These are phyloP conservation scores for Ustilago nuda DNA, from an alignment of 1,284 basidiomycete species.

Conservation along the genomic window DNA sequence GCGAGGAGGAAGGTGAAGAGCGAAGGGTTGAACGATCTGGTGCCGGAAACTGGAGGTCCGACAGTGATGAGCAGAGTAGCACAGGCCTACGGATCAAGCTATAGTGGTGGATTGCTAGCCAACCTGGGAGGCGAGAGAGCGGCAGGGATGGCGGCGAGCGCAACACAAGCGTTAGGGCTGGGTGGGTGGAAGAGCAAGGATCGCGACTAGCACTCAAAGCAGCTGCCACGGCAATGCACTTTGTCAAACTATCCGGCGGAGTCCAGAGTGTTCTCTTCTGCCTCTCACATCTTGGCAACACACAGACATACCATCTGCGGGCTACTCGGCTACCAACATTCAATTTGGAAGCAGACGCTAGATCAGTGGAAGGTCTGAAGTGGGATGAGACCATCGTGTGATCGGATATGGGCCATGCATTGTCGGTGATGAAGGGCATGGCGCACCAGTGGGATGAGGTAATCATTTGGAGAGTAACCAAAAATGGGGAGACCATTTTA, in stretches of 20 bases:
- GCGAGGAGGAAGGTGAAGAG: constrained; percentile 85
- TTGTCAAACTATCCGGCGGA: not conserved
- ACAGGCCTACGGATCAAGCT: constrained; percentile 47
- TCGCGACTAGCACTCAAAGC: constrained; percentile 10
- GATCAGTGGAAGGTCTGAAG: not conserved
- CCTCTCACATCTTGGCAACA: not conserved
- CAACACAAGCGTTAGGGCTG: constrained; percentile 31
- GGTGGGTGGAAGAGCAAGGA: constrained; percentile 46
- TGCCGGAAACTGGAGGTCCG: constrained; percentile 56
- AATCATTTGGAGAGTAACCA: too few relatives aligned
- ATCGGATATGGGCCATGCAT: not conserved
- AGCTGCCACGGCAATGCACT: constrained; percentile 2
- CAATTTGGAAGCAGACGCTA: too few relatives aligned
- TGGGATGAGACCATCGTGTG: not conserved
- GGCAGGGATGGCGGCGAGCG: constrained; percentile 43
- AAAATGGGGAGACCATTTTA: too few relatives aligned
- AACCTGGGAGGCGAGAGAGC: constrained; percentile 33
- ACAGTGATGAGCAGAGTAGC: constrained; percentile 64
- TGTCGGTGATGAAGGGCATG: too few relatives aligned
- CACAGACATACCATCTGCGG: not conserved
- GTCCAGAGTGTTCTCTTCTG: not conserved
- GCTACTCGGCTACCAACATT: not conserved
- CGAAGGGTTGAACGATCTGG: constrained; percentile 60
- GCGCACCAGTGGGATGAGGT: too few relatives aligned
- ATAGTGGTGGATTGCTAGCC: constrained; percentile 42